Evolutionary conservation across 2,329 filamentous ascomycete species (phyloP), one percentile per base, ranked within the genome.

Genomic region (Niveomyces coronatus): DNA sequence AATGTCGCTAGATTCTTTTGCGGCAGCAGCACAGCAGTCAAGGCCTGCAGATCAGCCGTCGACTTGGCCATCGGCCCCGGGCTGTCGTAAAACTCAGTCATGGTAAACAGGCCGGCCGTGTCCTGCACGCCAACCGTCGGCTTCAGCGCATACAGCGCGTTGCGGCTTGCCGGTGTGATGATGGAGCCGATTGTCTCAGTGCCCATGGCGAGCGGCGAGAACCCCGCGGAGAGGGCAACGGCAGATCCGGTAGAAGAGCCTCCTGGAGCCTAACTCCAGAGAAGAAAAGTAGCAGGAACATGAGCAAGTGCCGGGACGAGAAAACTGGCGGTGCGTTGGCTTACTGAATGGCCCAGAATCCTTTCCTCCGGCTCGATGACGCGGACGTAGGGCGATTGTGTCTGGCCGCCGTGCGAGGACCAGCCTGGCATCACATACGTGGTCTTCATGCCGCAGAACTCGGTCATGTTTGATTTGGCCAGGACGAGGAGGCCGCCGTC

Each of bases 181-280:
- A 55, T 47, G 1, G 51, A 60, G 4, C 55, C 54, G 9, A 50
- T 45, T 6, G 57, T 60, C 43, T 61, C 55, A 14, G 53, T 54
- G 7, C 48, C 55, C 18, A 59, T 49, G 8, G 53, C 49, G 4
- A 60, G 43, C 19, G 56, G 56, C 19, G 40, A 42, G 18, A 52
- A 54, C 0, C 56, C 55, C 4, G 54, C 53, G 0, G 54, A 48
- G 0, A 57, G 49, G 4, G 49, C 49, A 3, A 60, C 55, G 9
- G 50, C 56, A n/a, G 57, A 57, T 15, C 57, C 56, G 2, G 50
- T 42, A 2, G 56, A 59, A 1, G 52, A 60, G 20, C 56, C 57
- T 1, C 53, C 53, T 1, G 56, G 55, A 2, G 46, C 43, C 49
- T 58, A 27, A 7, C 18, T 7, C 16, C 15, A 29, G 3, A 8